Evolutionary conservation across 805 yeast genomes (phyloP).

Genomic region (Ogataea corticis): DNA sequence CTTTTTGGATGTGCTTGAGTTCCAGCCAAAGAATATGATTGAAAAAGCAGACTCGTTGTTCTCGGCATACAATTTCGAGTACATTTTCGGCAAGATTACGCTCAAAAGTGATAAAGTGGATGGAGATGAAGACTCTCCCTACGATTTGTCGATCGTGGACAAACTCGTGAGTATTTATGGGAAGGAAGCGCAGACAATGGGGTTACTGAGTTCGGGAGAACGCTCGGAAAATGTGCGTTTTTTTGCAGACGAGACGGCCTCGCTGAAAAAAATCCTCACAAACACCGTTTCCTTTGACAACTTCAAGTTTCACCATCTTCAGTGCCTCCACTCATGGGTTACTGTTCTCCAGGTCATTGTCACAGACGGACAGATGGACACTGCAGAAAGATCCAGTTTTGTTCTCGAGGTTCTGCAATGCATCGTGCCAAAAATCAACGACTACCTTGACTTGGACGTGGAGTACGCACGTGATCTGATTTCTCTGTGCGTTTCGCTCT

Average conservation of each 20-base stretch:
- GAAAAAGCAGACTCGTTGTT: conserved; percentile 40
- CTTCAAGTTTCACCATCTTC: conserved; percentile 54
- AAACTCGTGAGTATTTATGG: conserved; percentile 26
- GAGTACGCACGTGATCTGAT: conserved; percentile 74
- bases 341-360: conserved; percentile 73
- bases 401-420: conserved; percentile 75
- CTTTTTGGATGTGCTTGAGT: conserved; percentile 70
- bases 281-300: conserved; percentile 48
- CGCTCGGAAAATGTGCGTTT: conserved; percentile 14
- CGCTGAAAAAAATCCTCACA: conserved; percentile 40
- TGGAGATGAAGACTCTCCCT: conserved; percentile 29
- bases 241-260: conserved; percentile 25
- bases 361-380: conserved; percentile 54
- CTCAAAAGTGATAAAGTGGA: conserved; percentile 26
- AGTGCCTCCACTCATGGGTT: conserved; percentile 80
- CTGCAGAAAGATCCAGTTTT: conserved; percentile 54
- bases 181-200: conserved; percentile 29
- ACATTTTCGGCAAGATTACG: conserved; percentile 43
- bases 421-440: conserved; percentile 73
- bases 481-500: conserved; percentile 69
- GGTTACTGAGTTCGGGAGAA: conserved; percentile 24
- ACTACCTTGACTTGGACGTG: conserved; percentile 66
- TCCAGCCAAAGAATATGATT: conserved; percentile 47
- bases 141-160: conserved; percentile 45
- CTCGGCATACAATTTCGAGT: conserved; percentile 38